These are phyloP conservation scores for Eucalyptus marginata DNA, from an alignment of 345 rosid genomes.

Conservation along the genomic window DNA sequence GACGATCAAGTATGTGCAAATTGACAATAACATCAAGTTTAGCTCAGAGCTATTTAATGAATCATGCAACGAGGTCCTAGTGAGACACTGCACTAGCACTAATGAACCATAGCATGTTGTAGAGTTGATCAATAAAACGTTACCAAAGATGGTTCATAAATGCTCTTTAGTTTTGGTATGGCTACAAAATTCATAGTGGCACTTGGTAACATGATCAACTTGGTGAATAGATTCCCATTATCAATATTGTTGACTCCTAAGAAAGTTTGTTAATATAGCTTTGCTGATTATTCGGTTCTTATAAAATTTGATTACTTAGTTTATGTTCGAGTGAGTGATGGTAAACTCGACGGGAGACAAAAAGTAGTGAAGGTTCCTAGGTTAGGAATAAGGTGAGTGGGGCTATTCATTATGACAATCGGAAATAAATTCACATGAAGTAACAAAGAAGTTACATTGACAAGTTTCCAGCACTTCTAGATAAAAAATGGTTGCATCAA, in stretches of 20 bases:
- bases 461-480: background rate
- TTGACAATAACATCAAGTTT: background rate
- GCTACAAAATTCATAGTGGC: background rate
- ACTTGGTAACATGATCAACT: background rate
- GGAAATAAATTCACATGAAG: background rate
- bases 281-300: background rate
- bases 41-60: background rate
- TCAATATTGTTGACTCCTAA: background rate
- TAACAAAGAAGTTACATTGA: background rate
- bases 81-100: fast-evolving
- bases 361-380: background rate
- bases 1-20: background rate
- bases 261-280: background rate
- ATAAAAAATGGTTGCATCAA: background rate
- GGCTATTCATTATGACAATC: fast-evolving
- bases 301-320: background rate
- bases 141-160: background rate
- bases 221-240: background rate
- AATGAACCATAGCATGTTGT: background rate
- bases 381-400: background rate
- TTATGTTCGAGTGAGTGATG: fast-evolving
- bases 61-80: fast-evolving
- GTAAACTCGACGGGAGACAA: background rate
- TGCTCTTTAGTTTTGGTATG: background rate
- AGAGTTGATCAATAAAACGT: background rate